Base-by-base conservation (phyloP, 345 rosid species). In the Acer yangbiense region DNA sequence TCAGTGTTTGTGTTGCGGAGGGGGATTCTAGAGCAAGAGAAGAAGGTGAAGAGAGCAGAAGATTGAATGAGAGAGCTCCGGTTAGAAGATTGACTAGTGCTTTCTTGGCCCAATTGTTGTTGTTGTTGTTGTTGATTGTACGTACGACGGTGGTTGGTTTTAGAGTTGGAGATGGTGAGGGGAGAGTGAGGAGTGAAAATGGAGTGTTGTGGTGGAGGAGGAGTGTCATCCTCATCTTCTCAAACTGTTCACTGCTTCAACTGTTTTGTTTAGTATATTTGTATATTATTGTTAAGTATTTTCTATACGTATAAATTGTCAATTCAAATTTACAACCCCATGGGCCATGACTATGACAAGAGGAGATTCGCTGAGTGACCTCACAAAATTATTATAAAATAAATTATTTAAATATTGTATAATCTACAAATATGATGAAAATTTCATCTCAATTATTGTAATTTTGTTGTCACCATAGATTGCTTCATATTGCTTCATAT, bases 11-110 rank as follows among this genome's bases (percentile, higher is more conserved):
- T 7, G 39, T 35, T 35, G 64, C 21, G 1, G 82, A 74, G 8
- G 81, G 85, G 9, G 92, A 81, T 65, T 84, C 79, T 3, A 69
- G 44, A 0, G 94, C 82, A 21, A 82, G 48, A n/a, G 93, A 84
- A 43, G 86, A 68, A 25, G 93, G 88, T 7, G 93, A 85, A 23
- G 92, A 82, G 74, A 92, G 76, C 23, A 93, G 74, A 61, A 93
- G 89, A 77, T 84, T 86, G 76, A 92, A 54, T 0, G 97, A 88
- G 27, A 92, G 86, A 63, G 87, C 92, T 79, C 93, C 94, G 7
- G 87, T 76, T 13, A 90, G 68, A 39, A 88, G 83, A 52, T 81
- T 76, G 29, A 80, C 57, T 2, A 89, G 65, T 18, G 91, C 52
- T 68, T 89, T 92, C 70, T 82, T 83, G 13, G 82, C 66, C 81